Percentiles rank a stretch among this genome's conserved stretches.
Conservation (phyloP, 2,329 filamentous ascomycete genomes). For the Amauroascus niger region DNA sequence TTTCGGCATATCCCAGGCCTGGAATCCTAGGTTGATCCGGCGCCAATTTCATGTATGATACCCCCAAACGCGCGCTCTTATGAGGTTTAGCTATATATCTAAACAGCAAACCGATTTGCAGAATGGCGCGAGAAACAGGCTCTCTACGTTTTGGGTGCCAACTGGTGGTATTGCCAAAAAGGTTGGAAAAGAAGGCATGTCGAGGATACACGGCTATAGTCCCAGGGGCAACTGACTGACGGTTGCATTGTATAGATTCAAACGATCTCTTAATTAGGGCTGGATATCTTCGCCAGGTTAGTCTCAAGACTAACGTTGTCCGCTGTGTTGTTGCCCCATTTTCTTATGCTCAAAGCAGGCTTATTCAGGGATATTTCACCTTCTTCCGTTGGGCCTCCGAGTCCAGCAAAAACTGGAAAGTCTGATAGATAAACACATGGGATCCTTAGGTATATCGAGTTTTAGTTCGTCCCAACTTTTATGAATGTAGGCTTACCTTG, state of each 20-base stretch:
- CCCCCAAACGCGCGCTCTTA: conserved; percentile 1
- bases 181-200: neutral
- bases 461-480: neutral
- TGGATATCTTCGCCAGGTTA: conserved; percentile 63
- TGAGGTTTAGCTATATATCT: neutral
- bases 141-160: conserved; percentile 72
- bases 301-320: conserved; percentile 11
- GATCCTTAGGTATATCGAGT: conserved; percentile 48
- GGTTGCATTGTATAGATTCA: conserved; percentile 41
- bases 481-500: neutral
- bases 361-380: conserved; percentile 83
- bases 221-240: neutral
- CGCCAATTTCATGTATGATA: conserved; percentile 1
- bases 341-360: conserved; percentile 42
- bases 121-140: conserved; percentile 48
- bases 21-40: neutral
- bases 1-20: neutral
- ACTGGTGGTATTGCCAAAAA: conserved; percentile 51
- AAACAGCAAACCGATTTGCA: conserved; percentile 22
- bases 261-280: conserved; percentile 59
- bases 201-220: neutral
- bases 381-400: conserved; percentile 74
- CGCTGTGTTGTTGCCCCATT: neutral
- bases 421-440: conserved; percentile 85
- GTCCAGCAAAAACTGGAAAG: conserved; percentile 81